Conservation (phyloP, 129 eudicot genomes). For the Heracleum sosnowskyi region DNA sequence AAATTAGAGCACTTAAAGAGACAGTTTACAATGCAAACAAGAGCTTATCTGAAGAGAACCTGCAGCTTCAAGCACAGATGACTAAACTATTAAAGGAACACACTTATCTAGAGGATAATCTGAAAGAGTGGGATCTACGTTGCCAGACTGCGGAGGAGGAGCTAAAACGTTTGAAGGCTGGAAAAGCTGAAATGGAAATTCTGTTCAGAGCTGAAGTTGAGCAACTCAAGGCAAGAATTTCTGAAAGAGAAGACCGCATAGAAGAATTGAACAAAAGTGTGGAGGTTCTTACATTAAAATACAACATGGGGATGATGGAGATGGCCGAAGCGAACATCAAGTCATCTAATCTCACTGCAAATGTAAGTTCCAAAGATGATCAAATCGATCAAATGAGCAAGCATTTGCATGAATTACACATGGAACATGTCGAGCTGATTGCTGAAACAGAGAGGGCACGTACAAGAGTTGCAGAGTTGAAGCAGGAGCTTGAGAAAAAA, state of each 20-base stretch:
- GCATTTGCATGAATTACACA: conserved; percentile 54
- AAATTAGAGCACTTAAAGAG: conserved; percentile 64
- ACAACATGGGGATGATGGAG: conserved; percentile 18
- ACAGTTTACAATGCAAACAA: conserved; percentile 64
- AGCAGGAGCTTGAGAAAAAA: conserved; percentile 45
- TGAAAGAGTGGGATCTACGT: conserved; percentile 65
- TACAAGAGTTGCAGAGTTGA: conserved; percentile 34
- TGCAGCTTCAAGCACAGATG: conserved; percentile 48
- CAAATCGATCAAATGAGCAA: conserved; percentile 26
- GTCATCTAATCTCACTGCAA: conserved; percentile 18
- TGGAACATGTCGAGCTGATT: conserved; percentile 48
- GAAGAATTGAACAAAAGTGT: conserved; percentile 23
- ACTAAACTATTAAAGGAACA: conserved; percentile 50
- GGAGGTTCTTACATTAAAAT: conserved; percentile 13
- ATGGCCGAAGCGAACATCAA: conserved; percentile 24
- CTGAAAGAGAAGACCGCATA: conserved; percentile 23
- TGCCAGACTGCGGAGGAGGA: conserved; percentile 63
- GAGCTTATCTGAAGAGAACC: conserved; percentile 64
- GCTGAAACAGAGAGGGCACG: conserved; percentile 30
- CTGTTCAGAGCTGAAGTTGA: conserved; percentile 38
- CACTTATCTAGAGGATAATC: conserved; percentile 41
- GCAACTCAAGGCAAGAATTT: conserved; percentile 28
- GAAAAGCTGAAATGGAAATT: conserved; percentile 37
- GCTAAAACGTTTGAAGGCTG: conserved; percentile 35
- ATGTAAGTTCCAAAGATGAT: conserved; percentile 31